Conservation (phyloP, 2,329 filamentous ascomycete species). For the Alternaria consortialis region DNA sequence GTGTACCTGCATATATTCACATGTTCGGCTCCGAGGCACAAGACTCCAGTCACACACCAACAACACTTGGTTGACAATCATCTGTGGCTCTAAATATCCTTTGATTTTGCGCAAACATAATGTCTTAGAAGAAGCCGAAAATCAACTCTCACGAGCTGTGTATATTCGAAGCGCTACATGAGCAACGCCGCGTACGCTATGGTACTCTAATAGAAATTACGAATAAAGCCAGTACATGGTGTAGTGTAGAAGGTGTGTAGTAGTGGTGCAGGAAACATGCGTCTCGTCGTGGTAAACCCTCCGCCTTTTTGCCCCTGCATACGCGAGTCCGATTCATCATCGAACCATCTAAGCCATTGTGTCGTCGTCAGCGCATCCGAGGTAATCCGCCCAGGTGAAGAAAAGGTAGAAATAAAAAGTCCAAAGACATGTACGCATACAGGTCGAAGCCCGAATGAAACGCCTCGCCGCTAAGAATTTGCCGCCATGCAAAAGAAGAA, state of each 20-base stretch:
- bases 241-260: neutral
- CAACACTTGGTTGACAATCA: neutral
- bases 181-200: neutral
- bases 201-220: slow-evolving; percentile 11
- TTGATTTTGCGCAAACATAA: neutral
- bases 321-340: slow-evolving; percentile 1
- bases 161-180: neutral
- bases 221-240: slow-evolving; percentile 1
- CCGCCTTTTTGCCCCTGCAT: neutral
- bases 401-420: neutral
- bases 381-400: neutral
- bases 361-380: slow-evolving; percentile 1
- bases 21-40: neutral
- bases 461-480: neutral
- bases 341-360: neutral
- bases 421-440: neutral
- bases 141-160: neutral
- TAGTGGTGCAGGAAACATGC: neutral
- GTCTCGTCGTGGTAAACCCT: neutral
- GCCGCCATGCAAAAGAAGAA: neutral
- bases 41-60: neutral
- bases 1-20: neutral
- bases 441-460: neutral
- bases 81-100: neutral
- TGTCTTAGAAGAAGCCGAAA: neutral